Evolutionary conservation across 2,329 filamentous ascomycete species (phyloP).

Genomic region (Colletotrichum spaethianum): DNA sequence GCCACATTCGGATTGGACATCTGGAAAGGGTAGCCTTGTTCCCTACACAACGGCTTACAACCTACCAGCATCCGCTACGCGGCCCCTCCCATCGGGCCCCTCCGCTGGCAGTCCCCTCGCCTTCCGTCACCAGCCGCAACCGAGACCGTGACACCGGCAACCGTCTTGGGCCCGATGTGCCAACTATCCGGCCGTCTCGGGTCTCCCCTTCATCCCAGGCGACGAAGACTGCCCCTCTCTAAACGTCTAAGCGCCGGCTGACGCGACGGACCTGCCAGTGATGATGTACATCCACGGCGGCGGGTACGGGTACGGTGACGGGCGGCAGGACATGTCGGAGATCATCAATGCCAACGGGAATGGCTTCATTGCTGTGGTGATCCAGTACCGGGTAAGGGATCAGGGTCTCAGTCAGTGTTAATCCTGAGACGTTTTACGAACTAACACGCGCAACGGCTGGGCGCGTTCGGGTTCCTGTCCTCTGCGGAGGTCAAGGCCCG

Average conservation of each 20-base stretch:
- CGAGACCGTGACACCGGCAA: slow-evolving; percentile 49
- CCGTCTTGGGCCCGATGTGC: slow-evolving; percentile 51
- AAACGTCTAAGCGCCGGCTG: slow-evolving; percentile 59
- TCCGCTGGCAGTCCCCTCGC: slow-evolving; percentile 60
- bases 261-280: slow-evolving; percentile 57
- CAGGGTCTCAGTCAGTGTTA: too few relatives aligned
- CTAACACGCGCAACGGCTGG: slow-evolving; percentile 47
- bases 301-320: slow-evolving; percentile 51
- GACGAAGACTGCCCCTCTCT: slow-evolving; percentile 63
- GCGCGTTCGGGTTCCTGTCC: slow-evolving; percentile 61
- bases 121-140: slow-evolving; percentile 46
- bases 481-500: slow-evolving; percentile 55
- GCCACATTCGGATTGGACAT: slow-evolving; percentile 54
- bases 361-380: slow-evolving; percentile 57
- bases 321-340: slow-evolving; percentile 43
- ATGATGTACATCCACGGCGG: slow-evolving; percentile 64
- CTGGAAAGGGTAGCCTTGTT: slow-evolving; percentile 58
- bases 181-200: slow-evolving; percentile 46
- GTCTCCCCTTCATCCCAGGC: slow-evolving; percentile 45
- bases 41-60: neutral
- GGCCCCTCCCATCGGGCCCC: slow-evolving; percentile 56
- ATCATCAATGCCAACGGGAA: slow-evolving; percentile 47
- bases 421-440: too few relatives aligned
- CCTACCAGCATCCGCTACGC: slow-evolving; percentile 59
- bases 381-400: slow-evolving; percentile 50